Percentiles rank a stretch among this genome's conserved stretches.
Conservation (phyloP, 108 stramenopile genomes). For the Parietichytrium sp. region DNA sequence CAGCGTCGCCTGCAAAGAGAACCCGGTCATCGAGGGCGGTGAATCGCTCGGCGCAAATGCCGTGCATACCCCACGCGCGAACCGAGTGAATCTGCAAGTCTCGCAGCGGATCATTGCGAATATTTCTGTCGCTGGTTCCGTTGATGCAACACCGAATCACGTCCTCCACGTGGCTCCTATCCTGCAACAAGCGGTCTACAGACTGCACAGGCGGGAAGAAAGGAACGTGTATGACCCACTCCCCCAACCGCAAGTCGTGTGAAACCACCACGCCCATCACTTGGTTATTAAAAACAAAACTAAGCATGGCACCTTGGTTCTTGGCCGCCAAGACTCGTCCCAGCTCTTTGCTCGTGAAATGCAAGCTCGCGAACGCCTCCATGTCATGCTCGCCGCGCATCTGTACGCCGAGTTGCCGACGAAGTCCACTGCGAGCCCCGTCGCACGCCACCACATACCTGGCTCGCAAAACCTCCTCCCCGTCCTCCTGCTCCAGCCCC, state of each 20-base stretch:
- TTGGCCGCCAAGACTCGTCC: neutral
- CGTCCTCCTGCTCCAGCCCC: constrained; percentile 17
- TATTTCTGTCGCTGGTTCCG: neutral
- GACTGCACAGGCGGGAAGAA: constrained; percentile 59
- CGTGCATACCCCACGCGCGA: constrained; percentile 60
- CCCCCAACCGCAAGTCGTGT: constrained; percentile 55
- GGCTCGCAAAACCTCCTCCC: neutral
- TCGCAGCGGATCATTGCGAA: neutral
- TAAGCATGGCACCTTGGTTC: constrained; percentile 59
- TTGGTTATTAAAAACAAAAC: constrained; percentile 57
- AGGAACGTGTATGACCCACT: constrained; percentile 62
- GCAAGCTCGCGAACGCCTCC: constrained; percentile 55
- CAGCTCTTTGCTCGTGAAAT: constrained; percentile 50
- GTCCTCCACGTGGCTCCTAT: constrained; percentile 12
- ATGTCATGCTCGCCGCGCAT: constrained; percentile 41
- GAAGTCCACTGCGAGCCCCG: constrained; percentile 52
- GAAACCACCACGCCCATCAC: constrained; percentile 59
- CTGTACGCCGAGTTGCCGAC: constrained; percentile 26
- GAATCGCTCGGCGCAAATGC: constrained; percentile 27
- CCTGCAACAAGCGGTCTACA: constrained; percentile 1
- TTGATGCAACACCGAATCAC: neutral
- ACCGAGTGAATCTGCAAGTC: constrained; percentile 51
- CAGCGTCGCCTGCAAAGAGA: constrained; percentile 61
- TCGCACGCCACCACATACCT: constrained; percentile 52
- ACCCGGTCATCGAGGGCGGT: constrained; percentile 36